Base-by-base conservation (phyloP, 2,329 filamentous ascomycete species). In the Teratosphaeria gauchensis region DNA sequence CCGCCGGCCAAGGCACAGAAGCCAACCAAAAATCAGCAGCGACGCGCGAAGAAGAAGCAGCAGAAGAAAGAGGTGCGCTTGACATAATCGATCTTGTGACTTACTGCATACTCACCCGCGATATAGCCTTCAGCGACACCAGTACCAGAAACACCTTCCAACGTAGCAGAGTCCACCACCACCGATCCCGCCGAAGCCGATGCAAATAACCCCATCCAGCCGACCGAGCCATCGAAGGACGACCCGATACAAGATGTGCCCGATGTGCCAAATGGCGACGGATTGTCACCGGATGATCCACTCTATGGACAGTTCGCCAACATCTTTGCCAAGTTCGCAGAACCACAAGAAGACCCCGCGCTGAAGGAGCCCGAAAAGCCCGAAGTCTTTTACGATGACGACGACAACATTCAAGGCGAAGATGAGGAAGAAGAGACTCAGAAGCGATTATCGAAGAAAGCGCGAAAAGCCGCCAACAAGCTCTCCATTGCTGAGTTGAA, bases 401-500 rank as follows among this genome's bases (percentile, higher is more conserved):
- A 95, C 63, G 89, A 95, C 64, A 89, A 92, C 59, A 91, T 95
- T 62, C 89, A 90, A 6, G 88, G 89, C 63, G 90, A 94, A 70
- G 88, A 90, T 52, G 90, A 95, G 59, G 83, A 83, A 56, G 74
- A 72, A 33, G 84, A 88, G 65, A 82, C 71, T 21, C 67, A 81
- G 61, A 77, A 84, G 8, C 92, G 89, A 67, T 73, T 97, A 30
- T 96, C 92, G 32, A 97, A 96, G 76, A 96, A 96, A 80, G 92
- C 95, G 75, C 84, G 88, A 65, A 99, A 97, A 77, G 85, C 88
- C 75, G 81, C 91, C 71, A 95, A 88, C 76, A 96, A 95, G 74
- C 80, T 97, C 33, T 95, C 92, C 6, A 90, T 99, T 60, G 94
- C 94, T 54, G 91, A 97, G 75, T 82, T 99, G 63, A 99, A 99